Base-by-base conservation (phyloP, 2,329 filamentous ascomycete genomes). In the Fusarium sp. region DNA sequence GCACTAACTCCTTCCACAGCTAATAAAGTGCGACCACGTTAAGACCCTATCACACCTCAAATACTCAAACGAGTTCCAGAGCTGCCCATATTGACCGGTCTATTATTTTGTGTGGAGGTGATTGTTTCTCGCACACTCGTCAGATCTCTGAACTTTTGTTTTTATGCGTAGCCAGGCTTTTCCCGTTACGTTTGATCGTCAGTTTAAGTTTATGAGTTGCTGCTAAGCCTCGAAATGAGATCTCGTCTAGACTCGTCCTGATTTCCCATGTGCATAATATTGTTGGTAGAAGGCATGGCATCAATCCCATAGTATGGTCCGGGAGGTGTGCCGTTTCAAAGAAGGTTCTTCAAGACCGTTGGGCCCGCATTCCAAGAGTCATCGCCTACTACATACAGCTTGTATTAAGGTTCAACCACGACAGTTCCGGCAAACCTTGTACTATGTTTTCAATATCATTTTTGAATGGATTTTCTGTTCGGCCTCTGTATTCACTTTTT, bases 71-170 rank as follows among this genome's bases (percentile, higher is more conserved):
- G 31, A 18, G 8, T 16, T 13, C 4, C 13, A 14, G 20, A 45
- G 16, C 13, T 16, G 6, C 13, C 41, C 8, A 16, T 9, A 16
- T 20, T 8, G 41, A 20, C 3, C 9, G 13, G 4, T 45, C 3
- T 16, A 22, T 11, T 2, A 22, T 43, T 43, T 11, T 14, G 7
- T 16, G 20, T 6, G 2, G 20, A 45, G 3, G 41, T 45, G 4
- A 9, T 8, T 45, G 4, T 9, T 45, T 45, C 20, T 45, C 16
- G 4, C 4, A 45, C 16, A 3, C 20, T 5, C 6, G 4, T 16
- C 7, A 22, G 1, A 22, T 14, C 11, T 22, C 2, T 8, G 3
- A 4, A 8, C n/a, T 43, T 2, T 45, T 20, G 11, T 3, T 0
- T 14, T 45, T 3, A 8, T 13, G n/a, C n/a, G 6, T 43, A 22